Base-by-base conservation (phyloP, 176 grass and related monocot genomes). In the Oryza rufipogon region DNA sequence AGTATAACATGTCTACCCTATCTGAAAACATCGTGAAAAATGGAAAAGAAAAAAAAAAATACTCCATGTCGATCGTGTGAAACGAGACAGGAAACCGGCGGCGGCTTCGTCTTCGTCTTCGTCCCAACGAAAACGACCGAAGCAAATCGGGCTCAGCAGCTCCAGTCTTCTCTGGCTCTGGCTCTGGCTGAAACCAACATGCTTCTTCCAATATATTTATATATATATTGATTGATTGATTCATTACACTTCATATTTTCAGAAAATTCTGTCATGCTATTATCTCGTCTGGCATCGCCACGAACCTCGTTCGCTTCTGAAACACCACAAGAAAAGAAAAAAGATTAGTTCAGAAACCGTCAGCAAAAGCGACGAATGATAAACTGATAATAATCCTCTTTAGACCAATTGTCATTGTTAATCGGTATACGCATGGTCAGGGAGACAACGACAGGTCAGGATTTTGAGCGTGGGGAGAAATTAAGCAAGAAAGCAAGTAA, bases 301-400 rank as follows among this genome's bases (percentile, higher is more conserved):
- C 75, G 71, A 97, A 97, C 68, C 94, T 90, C 61, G 94, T 89
- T 67, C 71, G 90, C 85, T 88, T 97, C 94, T 97, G 89, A 42
- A 86, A 90, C 45, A 90, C 73, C 68, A 77, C 39, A 92, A 25
- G 30, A 34, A 86, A 23, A 78, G 30, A 13, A 70, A 11, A 3
- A n/a, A 10, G 20, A 56, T 58, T 5, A 39, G n/a, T 52, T 19
- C 45, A 70, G 9, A 58, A 88, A 0, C 10, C 64, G 48, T 80
- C 75, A 84, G 68, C 77, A 82, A 77, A 85, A 61, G 39, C 34
- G 51, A 85, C 71, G 0, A 70, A 2, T 11, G 34, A 67, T 44
- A 44, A 49, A 49, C 3, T 16, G 20, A 19, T 58, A 63, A 22
- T 63, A 63, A 63, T 23, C 58, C 23, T 11, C 16, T 9, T 2